These are phyloP conservation scores for Ciborinia camelliae DNA, from an alignment of 2,329 filamentous ascomycete genomes.

Conservation along the genomic window DNA sequence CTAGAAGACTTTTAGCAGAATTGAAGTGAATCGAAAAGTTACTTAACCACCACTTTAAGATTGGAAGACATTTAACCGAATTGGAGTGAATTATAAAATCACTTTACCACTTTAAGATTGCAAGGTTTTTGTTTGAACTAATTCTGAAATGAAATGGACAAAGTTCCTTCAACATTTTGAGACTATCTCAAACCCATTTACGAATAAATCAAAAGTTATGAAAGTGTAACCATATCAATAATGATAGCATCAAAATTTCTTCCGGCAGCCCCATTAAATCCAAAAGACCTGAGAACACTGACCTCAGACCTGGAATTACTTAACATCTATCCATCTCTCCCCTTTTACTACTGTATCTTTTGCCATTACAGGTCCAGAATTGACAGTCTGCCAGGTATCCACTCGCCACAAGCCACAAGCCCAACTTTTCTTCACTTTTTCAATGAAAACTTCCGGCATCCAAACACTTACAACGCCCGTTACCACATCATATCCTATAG, in stretches of 20 bases:
- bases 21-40: too few relatives aligned
- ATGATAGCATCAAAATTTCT: too few relatives aligned
- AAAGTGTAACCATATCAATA: not conserved
- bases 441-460: not conserved
- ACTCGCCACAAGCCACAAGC: not conserved
- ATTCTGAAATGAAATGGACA: not conserved
- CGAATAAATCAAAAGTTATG: not conserved
- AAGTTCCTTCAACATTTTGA: not conserved
- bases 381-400: not conserved
- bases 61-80: too few relatives aligned
- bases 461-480: not conserved
- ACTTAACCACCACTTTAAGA: too few relatives aligned
- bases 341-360: not conserved
- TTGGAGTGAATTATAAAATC: too few relatives aligned
- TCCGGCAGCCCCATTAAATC: too few relatives aligned
- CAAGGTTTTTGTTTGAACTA: not conserved
- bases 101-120: too few relatives aligned
- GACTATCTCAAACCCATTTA: not conserved
- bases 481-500: not conserved
- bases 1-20: too few relatives aligned
- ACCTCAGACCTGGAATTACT: not conserved
- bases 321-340: not conserved
- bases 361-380: not conserved
- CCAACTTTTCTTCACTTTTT: not conserved
- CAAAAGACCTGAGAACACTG: not conserved